A percentile compares a stretch with the other conserved stretches of the same genome.
These are phyloP conservation scores for Dactylellina leptospora DNA, from an alignment of 2,329 filamentous ascomycete species.

Conservation along the genomic window DNA sequence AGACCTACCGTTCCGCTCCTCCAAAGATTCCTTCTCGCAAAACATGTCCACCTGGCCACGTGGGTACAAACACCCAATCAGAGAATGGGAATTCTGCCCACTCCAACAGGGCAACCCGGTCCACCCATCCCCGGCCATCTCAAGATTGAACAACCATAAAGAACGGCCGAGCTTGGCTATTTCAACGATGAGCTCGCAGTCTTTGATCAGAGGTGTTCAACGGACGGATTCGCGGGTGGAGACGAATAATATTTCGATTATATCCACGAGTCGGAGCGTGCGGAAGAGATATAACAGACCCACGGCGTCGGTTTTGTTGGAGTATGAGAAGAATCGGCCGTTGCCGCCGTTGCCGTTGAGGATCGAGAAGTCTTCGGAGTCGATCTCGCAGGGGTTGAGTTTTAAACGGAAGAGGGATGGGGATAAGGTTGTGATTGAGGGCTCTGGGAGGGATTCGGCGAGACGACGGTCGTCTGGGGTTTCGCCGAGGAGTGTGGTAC, in stretches of 20 bases:
- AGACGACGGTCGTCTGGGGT: background rate
- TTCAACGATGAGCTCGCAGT: background rate
- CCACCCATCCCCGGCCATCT: constrained; percentile 1
- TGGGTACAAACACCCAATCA: constrained; percentile 42
- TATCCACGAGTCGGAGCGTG: background rate
- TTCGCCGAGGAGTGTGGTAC: constrained; percentile 1
- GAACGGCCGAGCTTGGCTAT: background rate
- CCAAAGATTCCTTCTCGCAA: background rate
- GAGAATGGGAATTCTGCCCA: constrained; percentile 48
- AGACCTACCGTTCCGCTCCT: background rate
- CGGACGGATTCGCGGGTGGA: background rate
- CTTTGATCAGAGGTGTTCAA: background rate
- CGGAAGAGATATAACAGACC: background rate
- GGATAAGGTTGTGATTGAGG: constrained; percentile 1
- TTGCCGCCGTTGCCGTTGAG: constrained; percentile 33
- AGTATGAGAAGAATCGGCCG: constrained; percentile 42
- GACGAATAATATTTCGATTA: background rate
- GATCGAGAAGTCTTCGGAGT: constrained; percentile 3
- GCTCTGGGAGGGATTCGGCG: background rate
- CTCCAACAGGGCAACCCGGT: constrained; percentile 31
- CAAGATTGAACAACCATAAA: constrained; percentile 1
- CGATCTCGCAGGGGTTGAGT: constrained; percentile 4
- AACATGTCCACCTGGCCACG: constrained; percentile 38
- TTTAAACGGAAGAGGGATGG: constrained; percentile 25
- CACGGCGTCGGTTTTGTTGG: background rate